Base-by-base conservation (phyloP, 331 rosid species). In the Pyrus hybrid region DNA sequence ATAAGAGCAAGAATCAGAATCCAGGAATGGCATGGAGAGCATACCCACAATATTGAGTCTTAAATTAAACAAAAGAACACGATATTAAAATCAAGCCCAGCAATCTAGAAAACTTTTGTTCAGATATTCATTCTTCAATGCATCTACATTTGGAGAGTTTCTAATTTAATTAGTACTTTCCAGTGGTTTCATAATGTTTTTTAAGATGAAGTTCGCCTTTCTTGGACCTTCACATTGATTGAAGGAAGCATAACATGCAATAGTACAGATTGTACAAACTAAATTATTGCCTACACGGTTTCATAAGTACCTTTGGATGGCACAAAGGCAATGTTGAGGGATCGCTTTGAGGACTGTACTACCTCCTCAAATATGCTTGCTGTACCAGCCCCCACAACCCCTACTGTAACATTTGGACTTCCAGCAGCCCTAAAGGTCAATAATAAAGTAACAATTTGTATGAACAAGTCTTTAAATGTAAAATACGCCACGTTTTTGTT, bases 301-400 rank as follows among this genome's bases (percentile, higher is more conserved):
- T 21, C 23, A 77, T 60, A 67, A 33, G 67, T 32, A 95, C 99
- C 99, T 92, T 84, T 95, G 14, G 99, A 92, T 72, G 99, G 97
- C 80, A 91, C 78, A 83, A 95, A 95, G 66, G 96, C 91, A 68
- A 95, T 81, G 68, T 87, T 84, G 71, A 95, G 93, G 51, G 86
- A 80, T 43, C 43, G 86, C 58, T 84, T 77, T 29, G 88, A 83
- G 32, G 92, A 86, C 84, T 69, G 87, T 73, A 80, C 70, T 78
- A 79, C 83, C 32, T 92, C 91, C 61, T 92, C 85, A 85, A 95
- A 91, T 78, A 92, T 81, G 81, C 90, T 88, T 63, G 94, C 98
- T 61, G 99, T 95, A 71, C 99, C 99, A 82, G 93, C 84, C 79
- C 98, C 99, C 73, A 95, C 98, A 63, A 88, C 99, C 12, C 96